These are phyloP conservation scores for Alternaria ethzedia DNA, from an alignment of 2,329 filamentous ascomycete species.

Conservation along the genomic window DNA sequence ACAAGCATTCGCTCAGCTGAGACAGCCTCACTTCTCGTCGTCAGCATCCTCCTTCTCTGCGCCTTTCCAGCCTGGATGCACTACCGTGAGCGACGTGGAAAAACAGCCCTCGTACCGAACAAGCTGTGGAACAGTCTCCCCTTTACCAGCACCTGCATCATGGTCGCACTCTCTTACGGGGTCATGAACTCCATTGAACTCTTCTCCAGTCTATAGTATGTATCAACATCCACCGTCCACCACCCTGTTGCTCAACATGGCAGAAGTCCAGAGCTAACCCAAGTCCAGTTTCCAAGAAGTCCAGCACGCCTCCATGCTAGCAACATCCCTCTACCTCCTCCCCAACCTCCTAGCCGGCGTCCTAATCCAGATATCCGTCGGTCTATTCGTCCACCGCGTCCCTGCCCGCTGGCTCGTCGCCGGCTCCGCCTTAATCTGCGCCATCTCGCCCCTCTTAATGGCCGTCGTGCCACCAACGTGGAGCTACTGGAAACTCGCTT, in stretches of 20 bases:
- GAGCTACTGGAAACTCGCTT: constrained; percentile 60
- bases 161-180: constrained; percentile 45
- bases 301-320: constrained; percentile 40
- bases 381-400: constrained; percentile 54
- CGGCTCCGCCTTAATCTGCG: constrained; percentile 51
- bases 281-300: constrained; percentile 49
- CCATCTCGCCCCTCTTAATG: constrained; percentile 61
- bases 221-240: not conserved
- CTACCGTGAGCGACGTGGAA: constrained; percentile 22
- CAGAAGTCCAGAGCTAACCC: not conserved
- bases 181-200: constrained; percentile 49
- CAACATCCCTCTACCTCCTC: constrained; percentile 51
- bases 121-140: constrained; percentile 61
- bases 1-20: constrained; percentile 26
- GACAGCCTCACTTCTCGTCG: constrained; percentile 28
- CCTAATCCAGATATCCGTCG: constrained; percentile 53
- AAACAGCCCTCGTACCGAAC: constrained; percentile 37
- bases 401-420: constrained; percentile 53
- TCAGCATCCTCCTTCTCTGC: constrained; percentile 32
- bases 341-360: constrained; percentile 50
- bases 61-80: constrained; percentile 44
- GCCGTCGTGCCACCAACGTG: constrained; percentile 57
- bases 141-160: constrained; percentile 63
- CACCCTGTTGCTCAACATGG: not conserved
- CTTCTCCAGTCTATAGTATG: constrained; percentile 54